Conservation (phyloP, 2,329 filamentous ascomycete species). For the Penicillium expansum region DNA sequence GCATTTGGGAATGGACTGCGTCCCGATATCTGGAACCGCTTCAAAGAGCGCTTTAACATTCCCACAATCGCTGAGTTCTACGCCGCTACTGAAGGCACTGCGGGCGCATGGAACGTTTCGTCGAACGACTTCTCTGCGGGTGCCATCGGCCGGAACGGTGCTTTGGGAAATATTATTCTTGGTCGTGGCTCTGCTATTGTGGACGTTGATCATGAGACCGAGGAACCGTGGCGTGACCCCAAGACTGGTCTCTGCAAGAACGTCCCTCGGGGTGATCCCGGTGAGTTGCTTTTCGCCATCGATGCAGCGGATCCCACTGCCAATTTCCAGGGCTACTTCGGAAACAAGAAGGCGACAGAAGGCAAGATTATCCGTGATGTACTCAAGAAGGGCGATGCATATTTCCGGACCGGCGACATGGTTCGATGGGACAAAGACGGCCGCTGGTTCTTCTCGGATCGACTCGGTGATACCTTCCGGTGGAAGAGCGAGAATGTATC, state of each 20-base stretch:
- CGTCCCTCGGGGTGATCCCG: slow-evolving; percentile 60
- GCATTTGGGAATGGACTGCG: slow-evolving; percentile 84
- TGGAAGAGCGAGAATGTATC: slow-evolving; percentile 78
- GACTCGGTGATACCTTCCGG: slow-evolving; percentile 54
- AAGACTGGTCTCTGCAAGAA: slow-evolving; percentile 66
- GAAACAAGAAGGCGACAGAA: slow-evolving; percentile 66
- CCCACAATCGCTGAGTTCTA: slow-evolving; percentile 77
- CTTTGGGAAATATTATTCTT: slow-evolving; percentile 57
- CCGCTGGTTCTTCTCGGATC: slow-evolving; percentile 73
- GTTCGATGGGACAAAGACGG: slow-evolving; percentile 69
- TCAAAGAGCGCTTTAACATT: slow-evolving; percentile 78
- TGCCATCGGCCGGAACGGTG: slow-evolving; percentile 72
- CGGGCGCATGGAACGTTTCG: slow-evolving; percentile 69
- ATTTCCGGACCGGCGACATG: slow-evolving; percentile 82
- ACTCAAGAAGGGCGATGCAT: slow-evolving; percentile 72
- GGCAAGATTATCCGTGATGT: slow-evolving; percentile 74
- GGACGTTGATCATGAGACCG: slow-evolving; percentile 67
- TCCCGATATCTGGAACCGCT: slow-evolving; percentile 79
- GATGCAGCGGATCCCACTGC: slow-evolving; percentile 61
- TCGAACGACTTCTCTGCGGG: slow-evolving; percentile 72
- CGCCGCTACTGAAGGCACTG: slow-evolving; percentile 69
- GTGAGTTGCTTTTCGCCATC: slow-evolving; percentile 72
- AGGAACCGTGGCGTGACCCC: slow-evolving; percentile 65
- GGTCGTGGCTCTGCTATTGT: slow-evolving; percentile 58
- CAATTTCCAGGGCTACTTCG: slow-evolving; percentile 79